Percentiles rank a stretch among this genome's conserved stretches.
phyloP scores from a whole-genome alignment of 257 asterid species.

The Avicennia marina region DNA sequence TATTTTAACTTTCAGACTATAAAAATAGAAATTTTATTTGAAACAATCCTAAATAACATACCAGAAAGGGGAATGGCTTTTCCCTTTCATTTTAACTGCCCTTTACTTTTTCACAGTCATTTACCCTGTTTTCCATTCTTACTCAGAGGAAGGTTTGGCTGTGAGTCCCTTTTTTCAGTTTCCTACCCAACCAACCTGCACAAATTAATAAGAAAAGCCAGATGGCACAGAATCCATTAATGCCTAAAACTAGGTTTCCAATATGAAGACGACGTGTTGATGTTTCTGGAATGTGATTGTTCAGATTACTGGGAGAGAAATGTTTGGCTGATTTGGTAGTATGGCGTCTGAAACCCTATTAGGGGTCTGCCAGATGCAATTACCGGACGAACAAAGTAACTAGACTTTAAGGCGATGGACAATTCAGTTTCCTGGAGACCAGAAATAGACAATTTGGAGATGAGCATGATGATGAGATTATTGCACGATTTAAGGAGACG shows the following conservation, averaged over 20 bases:
- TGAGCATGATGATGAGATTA: background rate
- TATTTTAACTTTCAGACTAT: too few relatives aligned
- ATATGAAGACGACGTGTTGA: conserved; percentile 4
- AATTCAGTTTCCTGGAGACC: background rate
- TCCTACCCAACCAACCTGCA: conserved; percentile 14
- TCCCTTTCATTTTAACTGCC: too few relatives aligned
- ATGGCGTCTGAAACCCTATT: conserved; percentile 6
- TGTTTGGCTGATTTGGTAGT: conserved; percentile 8
- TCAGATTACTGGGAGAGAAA: background rate
- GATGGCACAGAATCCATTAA: conserved; percentile 4
- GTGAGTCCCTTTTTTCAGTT: background rate
- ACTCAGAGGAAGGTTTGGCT: too few relatives aligned
- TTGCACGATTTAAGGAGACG: background rate
- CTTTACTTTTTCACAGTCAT: too few relatives aligned
- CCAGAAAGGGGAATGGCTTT: too few relatives aligned
- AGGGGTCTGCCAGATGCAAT: conserved; percentile 15
- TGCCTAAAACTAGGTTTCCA: conserved; percentile 9
- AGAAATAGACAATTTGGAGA: conserved; percentile 8
- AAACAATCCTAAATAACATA: too few relatives aligned
- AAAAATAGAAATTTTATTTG: too few relatives aligned
- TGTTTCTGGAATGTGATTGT: conserved; percentile 9
- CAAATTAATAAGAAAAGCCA: background rate
- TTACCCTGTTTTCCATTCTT: too few relatives aligned
- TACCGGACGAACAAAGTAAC: conserved; percentile 10
- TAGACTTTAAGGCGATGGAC: background rate